These are phyloP conservation scores for Cyberlindnera saturnus DNA, from an alignment of 805 yeast genomes.

Conservation along the genomic window DNA sequence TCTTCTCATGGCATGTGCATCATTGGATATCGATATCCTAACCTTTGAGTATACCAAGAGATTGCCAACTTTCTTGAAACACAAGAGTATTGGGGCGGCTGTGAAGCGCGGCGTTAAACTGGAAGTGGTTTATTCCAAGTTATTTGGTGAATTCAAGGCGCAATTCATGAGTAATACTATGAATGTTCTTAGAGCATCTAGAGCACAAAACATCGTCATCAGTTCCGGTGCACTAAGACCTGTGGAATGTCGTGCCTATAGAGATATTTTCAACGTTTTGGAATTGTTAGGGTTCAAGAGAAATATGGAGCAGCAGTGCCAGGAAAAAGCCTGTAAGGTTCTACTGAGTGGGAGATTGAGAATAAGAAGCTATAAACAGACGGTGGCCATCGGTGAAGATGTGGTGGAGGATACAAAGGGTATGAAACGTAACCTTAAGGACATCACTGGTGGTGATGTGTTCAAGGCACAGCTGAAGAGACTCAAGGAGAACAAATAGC, in stretches of 20 bases:
- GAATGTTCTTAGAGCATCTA: slow-evolving; percentile 71
- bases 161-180: slow-evolving; percentile 66
- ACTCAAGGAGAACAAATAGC: slow-evolving; percentile 8
- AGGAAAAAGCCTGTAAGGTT: slow-evolving; percentile 53
- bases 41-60: slow-evolving; percentile 62
- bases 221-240: slow-evolving; percentile 67
- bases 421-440: slow-evolving; percentile 16
- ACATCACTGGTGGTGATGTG: slow-evolving; percentile 16
- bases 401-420: slow-evolving; percentile 22
- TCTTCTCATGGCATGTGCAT: slow-evolving; percentile 64
- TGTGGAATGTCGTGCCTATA: slow-evolving; percentile 54
- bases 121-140: slow-evolving; percentile 65
- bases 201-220: slow-evolving; percentile 73
- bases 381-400: slow-evolving; percentile 49
- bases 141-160: slow-evolving; percentile 44
- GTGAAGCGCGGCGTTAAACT: slow-evolving; percentile 75
- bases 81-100: slow-evolving; percentile 80
- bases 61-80: slow-evolving; percentile 72
- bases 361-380: slow-evolving; percentile 71
- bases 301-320: slow-evolving; percentile 47
- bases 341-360: slow-evolving; percentile 72
- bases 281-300: slow-evolving; percentile 65
- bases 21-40: slow-evolving; percentile 75
- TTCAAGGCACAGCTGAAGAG: slow-evolving; percentile 22
- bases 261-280: slow-evolving; percentile 63